Conservation (phyloP, 148 eudicot genomes). For the Chenopodium suecicum region DNA sequence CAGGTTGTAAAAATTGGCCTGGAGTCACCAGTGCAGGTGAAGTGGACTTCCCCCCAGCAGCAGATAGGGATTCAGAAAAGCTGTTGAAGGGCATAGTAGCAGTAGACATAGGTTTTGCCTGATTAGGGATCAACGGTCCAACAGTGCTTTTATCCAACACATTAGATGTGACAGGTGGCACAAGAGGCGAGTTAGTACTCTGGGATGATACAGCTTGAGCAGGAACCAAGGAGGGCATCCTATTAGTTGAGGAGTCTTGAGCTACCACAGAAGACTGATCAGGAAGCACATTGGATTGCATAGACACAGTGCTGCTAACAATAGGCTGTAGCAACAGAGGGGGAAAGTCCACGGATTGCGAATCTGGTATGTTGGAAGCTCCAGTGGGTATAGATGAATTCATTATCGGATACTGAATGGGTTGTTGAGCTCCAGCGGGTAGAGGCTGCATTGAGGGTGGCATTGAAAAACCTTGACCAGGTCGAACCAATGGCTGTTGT, state of each 20-base stretch:
- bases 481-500: slow-evolving; percentile 35
- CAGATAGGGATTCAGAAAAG: slow-evolving; percentile 35
- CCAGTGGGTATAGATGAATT: slow-evolving; percentile 35
- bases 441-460: slow-evolving; percentile 34
- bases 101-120: slow-evolving; percentile 33
- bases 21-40: slow-evolving; percentile 51
- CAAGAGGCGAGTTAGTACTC: slow-evolving; percentile 30
- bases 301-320: slow-evolving; percentile 29
- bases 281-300: slow-evolving; percentile 33
- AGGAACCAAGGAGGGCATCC: slow-evolving; percentile 33
- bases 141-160: slow-evolving; percentile 29
- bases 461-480: slow-evolving; percentile 35
- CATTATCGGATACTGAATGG: slow-evolving; percentile 31
- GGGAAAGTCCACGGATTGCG: slow-evolving; percentile 35
- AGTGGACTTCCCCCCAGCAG: slow-evolving; percentile 34
- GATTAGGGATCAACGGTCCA: slow-evolving; percentile 28
- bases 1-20: slow-evolving; percentile 57
- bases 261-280: slow-evolving; percentile 25
- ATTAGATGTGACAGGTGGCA: slow-evolving; percentile 31
- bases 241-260: slow-evolving; percentile 24
- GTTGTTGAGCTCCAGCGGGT: slow-evolving; percentile 23
- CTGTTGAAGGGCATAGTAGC: slow-evolving; percentile 32
- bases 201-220: slow-evolving; percentile 31
- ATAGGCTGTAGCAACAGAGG: slow-evolving; percentile 37
- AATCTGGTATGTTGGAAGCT: slow-evolving; percentile 27